A percentile compares a stretch with the other conserved stretches of the same genome.
Conservation (phyloP, 306 rosid genomes). For the Cicer arietinum region DNA sequence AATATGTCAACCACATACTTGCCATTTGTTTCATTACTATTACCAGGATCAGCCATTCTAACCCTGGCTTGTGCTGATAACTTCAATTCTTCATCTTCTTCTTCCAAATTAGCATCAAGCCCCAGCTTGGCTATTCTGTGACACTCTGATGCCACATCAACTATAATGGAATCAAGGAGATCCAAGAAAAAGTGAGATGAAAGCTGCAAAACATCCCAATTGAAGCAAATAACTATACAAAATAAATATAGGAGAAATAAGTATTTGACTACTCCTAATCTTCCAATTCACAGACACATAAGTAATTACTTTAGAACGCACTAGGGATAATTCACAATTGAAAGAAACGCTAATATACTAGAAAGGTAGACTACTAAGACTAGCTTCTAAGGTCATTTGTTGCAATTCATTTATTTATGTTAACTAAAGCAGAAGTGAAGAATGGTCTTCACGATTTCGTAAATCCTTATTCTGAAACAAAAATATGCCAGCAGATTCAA, state of each 20-base stretch:
- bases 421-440: not conserved
- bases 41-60: conserved; percentile 86
- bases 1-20: conserved; percentile 92
- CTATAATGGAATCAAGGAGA: conserved; percentile 89
- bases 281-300: conserved; percentile 29
- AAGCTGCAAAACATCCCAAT: conserved; percentile 67
- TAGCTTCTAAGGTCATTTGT: conserved; percentile 12
- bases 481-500: conserved; percentile 3
- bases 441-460: conserved; percentile 20
- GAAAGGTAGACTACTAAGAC: conserved; percentile 12
- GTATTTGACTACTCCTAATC: conserved; percentile 7
- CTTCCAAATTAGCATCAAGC: conserved; percentile 91
- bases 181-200: conserved; percentile 72
- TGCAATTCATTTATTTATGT: conserved; percentile 8
- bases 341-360: conserved; percentile 9
- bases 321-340: not conserved
- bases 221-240: conserved; percentile 32
- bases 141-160: conserved; percentile 95
- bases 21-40: conserved; percentile 74
- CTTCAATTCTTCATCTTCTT: conserved; percentile 94
- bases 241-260: not conserved
- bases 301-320: conserved; percentile 33
- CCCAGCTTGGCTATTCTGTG: conserved; percentile 90
- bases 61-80: conserved; percentile 87
- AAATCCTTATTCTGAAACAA: conserved; percentile 32